Base-by-base conservation (phyloP, 345 rosid species). In the Linum lewisii region DNA sequence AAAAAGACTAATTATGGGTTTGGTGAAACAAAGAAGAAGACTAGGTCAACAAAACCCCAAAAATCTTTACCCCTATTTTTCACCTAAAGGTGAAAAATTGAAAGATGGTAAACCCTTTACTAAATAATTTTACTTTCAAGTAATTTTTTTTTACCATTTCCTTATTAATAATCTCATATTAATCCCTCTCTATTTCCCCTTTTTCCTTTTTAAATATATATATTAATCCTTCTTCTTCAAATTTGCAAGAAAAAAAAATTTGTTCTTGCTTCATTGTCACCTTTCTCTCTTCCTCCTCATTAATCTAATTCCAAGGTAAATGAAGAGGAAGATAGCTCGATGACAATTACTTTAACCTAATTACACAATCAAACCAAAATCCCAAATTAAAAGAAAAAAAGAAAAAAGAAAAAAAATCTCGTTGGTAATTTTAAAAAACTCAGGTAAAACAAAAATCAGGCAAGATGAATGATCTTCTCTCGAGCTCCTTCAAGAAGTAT, bases 401-500 rank as follows among this genome's bases (percentile, higher is more conserved):
- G 3, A 2, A 2, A 2, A 26, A 2, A 26, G 6, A 26, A 26
- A 26, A 6, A 6, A 6, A 2, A 2, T 26, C 32, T 29, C 7
- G 4, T 29, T 29, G 34, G 34, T 29, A 29, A 29, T 29, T 29
- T 29, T 9, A 47, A 11, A 6, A 47, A 9, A 9, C 3, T 19
- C 5, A 1, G 54, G 11, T 6, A 42, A 11, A 42, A 42, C 0
- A 19, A 19, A 21, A 32, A 9, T 11, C 9, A n/a, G 50, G 25
- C 64, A 77, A 71, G 78, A 87, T 90, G 97, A 87, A 90, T 66
- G 95, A 90, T 62, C 56, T 90, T 44, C 76, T 90, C 66, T 87
- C 97, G 0, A 81, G 70, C 67, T 91, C 95, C 52, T 85, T 91
- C 77, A 88, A 82, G 77, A 77, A 60, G 68, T 84, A 87, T 76